Conservation (phyloP, 1,284 basidiomycete genomes). For the Leccinum ambiguum region DNA sequence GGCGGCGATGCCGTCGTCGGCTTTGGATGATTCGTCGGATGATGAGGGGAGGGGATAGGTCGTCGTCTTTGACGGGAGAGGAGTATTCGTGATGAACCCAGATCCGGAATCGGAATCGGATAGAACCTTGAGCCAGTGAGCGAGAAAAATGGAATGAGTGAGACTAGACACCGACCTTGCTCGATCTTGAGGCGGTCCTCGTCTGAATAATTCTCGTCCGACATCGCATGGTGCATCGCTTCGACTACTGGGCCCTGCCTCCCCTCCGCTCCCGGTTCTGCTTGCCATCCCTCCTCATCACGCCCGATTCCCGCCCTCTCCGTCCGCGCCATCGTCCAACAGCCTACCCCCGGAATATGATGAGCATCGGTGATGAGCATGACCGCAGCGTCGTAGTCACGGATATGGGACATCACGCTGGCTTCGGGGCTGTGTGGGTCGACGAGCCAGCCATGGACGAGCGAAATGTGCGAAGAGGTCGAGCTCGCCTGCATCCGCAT, state of each 20-base stretch:
- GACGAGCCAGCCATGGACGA: conserved; percentile 92
- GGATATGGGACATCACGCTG: conserved; percentile 47
- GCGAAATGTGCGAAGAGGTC: conserved; percentile 80
- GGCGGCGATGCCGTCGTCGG: too few relatives aligned
- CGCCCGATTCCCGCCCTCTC: conserved; percentile 21
- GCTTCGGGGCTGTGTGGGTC: conserved; percentile 71
- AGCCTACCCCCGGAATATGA: conserved; percentile 63
- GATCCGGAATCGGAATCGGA: too few relatives aligned
- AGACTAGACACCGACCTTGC: conserved; percentile 49
- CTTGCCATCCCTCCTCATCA: not conserved
- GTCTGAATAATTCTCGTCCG: conserved; percentile 30
- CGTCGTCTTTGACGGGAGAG: too few relatives aligned
- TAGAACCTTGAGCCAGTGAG: too few relatives aligned
- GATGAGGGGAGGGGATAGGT: too few relatives aligned
- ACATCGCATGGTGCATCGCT: conserved; percentile 7
- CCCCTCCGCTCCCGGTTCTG: not conserved
- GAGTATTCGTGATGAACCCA: too few relatives aligned
- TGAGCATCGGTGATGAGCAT: conserved; percentile 77
- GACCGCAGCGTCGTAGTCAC: conserved; percentile 72
- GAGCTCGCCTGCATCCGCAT: conserved; percentile 64
- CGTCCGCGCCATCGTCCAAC: conserved; percentile 30
- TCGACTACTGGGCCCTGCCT: conserved; percentile 12
- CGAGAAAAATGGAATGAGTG: too few relatives aligned
- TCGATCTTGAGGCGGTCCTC: conserved; percentile 61
- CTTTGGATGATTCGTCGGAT: too few relatives aligned